Evolutionary conservation across 2,329 filamentous ascomycete species (phyloP).

Genomic region (Xylaria sp.): DNA sequence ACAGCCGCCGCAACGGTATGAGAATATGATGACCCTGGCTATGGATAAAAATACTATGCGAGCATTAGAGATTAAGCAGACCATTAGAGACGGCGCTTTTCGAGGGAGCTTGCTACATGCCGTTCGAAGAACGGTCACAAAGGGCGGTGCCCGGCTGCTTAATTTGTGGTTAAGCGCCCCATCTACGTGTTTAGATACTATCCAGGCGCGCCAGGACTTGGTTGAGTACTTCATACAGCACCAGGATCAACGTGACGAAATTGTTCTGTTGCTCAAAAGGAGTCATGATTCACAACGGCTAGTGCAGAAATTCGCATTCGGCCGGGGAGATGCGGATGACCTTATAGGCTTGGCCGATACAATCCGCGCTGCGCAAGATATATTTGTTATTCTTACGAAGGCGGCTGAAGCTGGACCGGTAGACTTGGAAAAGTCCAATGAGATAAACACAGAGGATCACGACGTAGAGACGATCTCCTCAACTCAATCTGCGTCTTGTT

Average conservation of each 20-base stretch:
- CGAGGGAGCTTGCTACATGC: slow-evolving; percentile 90
- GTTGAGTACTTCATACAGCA: slow-evolving; percentile 79
- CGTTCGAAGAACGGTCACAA: slow-evolving; percentile 89
- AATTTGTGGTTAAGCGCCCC: slow-evolving; percentile 89
- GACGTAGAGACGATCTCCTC: slow-evolving; percentile 17
- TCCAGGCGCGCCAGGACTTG: slow-evolving; percentile 82
- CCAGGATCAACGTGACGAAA: slow-evolving; percentile 74
- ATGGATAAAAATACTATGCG: slow-evolving; percentile 94
- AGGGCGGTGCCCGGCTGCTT: slow-evolving; percentile 86
- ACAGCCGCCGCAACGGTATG: slow-evolving; percentile 81
- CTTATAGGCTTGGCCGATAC: slow-evolving; percentile 85
- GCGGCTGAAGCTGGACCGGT: slow-evolving; percentile 35
- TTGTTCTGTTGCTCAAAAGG: slow-evolving; percentile 74
- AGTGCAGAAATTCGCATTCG: slow-evolving; percentile 93
- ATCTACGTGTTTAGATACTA: slow-evolving; percentile 84
- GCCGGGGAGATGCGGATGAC: slow-evolving; percentile 92
- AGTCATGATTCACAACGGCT: slow-evolving; percentile 90
- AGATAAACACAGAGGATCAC: not conserved
- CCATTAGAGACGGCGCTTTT: slow-evolving; percentile 80
- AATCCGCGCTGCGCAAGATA: slow-evolving; percentile 76
- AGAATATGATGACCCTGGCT: slow-evolving; percentile 80
- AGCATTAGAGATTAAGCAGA: slow-evolving; percentile 88
- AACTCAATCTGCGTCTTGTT: slow-evolving; percentile 37
- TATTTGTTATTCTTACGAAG: slow-evolving; percentile 61
- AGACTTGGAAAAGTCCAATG: not conserved